A percentile compares a stretch with the other conserved stretches of the same genome.
Evolutionary conservation across 768 basidiomycete species (phyloP).

Genomic region (Pleurotus salmoneostramineus): DNA sequence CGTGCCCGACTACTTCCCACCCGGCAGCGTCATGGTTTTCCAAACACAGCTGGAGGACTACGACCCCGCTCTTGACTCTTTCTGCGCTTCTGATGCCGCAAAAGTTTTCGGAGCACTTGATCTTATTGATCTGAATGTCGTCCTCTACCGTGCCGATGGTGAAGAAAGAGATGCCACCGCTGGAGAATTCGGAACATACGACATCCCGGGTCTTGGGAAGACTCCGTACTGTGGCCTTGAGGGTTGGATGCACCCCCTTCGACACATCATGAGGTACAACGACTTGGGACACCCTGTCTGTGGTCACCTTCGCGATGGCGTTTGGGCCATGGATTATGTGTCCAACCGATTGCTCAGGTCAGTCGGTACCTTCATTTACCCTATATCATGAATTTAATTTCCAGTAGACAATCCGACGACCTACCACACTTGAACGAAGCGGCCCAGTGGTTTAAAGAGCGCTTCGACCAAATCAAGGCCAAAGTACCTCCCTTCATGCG

Average conservation of each 20-base stretch:
- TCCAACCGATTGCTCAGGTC: slow-evolving; percentile 65
- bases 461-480: slow-evolving; percentile 78
- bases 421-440: slow-evolving; percentile 71
- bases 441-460: slow-evolving; percentile 80
- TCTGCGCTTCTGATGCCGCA: slow-evolving; percentile 68
- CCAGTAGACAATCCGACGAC: slow-evolving; percentile 47
- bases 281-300: slow-evolving; percentile 93
- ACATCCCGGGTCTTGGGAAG: slow-evolving; percentile 69
- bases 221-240: slow-evolving; percentile 92
- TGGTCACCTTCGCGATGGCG: slow-evolving; percentile 79
- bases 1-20: slow-evolving; percentile 90
- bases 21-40: slow-evolving; percentile 92
- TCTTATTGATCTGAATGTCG: slow-evolving; percentile 84
- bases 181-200: slow-evolving; percentile 79
- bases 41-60: slow-evolving; percentile 78
- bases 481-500: slow-evolving; percentile 83
- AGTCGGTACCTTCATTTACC: slow-evolving; percentile 25
- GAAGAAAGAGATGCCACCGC: slow-evolving; percentile 90
- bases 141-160: slow-evolving; percentile 82
- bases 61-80: slow-evolving; percentile 65
- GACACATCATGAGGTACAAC: slow-evolving; percentile 82
- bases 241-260: slow-evolving; percentile 93
- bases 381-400: slow-evolving; percentile 1
- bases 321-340: slow-evolving; percentile 92
- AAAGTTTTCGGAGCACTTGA: slow-evolving; percentile 71